Evolutionary conservation across 1,284 basidiomycete genomes (phyloP).

Genomic region (Microbotryum intermedium): DNA sequence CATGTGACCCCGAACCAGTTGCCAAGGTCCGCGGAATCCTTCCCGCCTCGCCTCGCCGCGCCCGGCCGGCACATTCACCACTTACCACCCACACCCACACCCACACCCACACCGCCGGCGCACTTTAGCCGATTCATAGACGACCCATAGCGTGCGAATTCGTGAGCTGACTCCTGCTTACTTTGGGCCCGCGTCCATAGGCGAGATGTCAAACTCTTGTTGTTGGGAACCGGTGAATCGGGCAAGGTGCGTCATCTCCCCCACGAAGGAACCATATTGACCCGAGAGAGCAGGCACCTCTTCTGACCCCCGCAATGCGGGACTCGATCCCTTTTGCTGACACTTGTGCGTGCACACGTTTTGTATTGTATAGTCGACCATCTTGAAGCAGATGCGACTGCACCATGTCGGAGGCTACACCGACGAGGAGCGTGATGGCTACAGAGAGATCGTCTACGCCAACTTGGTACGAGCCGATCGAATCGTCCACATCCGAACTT

Average conservation of each 20-base stretch:
- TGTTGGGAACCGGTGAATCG: constrained; percentile 25
- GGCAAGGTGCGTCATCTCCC: constrained; percentile 13
- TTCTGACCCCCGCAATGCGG: background rate
- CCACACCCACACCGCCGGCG: background rate
- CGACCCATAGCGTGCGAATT: background rate
- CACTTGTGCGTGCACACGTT: background rate
- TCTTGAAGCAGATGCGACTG: constrained; percentile 29
- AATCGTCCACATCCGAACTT: background rate
- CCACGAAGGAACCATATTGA: background rate
- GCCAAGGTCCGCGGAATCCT: too few relatives aligned
- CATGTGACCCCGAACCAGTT: too few relatives aligned
- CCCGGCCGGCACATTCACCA: background rate
- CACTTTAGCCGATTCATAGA: background rate
- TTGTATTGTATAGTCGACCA: constrained; percentile 13
- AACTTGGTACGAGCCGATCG: constrained; percentile 20
- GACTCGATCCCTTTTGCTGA: background rate
- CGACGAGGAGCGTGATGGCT: constrained; percentile 29
- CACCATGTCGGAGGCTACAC: constrained; percentile 31
- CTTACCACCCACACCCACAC: background rate
- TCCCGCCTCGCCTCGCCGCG: too few relatives aligned
- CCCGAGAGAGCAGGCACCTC: too few relatives aligned
- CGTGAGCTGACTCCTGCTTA: background rate
- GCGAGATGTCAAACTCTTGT: constrained; percentile 27
- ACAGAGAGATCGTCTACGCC: constrained; percentile 31
- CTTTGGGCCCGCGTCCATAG: too few relatives aligned